Percentiles rank a stretch among this genome's conserved stretches.
These are phyloP conservation scores for Clonostachys sp. DNA, from an alignment of 2,329 filamentous ascomycete species.

Conservation along the genomic window DNA sequence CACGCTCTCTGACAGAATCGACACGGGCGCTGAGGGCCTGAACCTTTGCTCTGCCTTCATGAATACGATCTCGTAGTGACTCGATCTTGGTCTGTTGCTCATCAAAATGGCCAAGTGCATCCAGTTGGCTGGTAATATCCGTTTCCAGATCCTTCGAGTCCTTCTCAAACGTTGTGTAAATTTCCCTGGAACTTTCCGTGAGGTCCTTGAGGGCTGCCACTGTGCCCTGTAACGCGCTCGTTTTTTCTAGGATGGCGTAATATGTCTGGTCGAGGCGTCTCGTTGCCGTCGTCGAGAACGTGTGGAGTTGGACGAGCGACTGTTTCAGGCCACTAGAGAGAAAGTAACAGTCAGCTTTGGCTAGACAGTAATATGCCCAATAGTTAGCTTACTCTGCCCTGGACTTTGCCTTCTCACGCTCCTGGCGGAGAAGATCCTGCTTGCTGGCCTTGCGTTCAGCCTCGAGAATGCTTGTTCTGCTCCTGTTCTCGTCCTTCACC, in stretches of 20 bases:
- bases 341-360: constrained; percentile 10
- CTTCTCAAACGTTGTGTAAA: constrained; percentile 53
- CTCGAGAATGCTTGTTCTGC: constrained; percentile 3
- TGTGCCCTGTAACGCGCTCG: constrained; percentile 58
- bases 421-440: constrained; percentile 32
- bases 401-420: constrained; percentile 22
- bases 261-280: constrained; percentile 69
- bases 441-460: constrained; percentile 16
- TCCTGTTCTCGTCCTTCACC: constrained; percentile 15
- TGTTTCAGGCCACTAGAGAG: constrained; percentile 42
- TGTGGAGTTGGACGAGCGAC: constrained; percentile 48
- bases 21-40: constrained; percentile 57
- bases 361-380: neutral
- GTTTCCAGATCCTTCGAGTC: constrained; percentile 55
- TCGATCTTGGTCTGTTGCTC: constrained; percentile 61
- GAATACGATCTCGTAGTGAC: constrained; percentile 56
- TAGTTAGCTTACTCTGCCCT: constrained; percentile 21
- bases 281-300: constrained; percentile 58
- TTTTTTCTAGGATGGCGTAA: constrained; percentile 67
- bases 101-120: constrained; percentile 56
- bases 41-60: constrained; percentile 54
- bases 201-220: constrained; percentile 63
- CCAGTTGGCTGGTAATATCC: constrained; percentile 58
- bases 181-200: constrained; percentile 53
- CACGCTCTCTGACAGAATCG: constrained; percentile 55